Percentiles rank a stretch among this genome's conserved stretches.
Evolutionary conservation across 164 flowering plant species (phyloP).

Genomic region (Taxillus chinensis): DNA sequence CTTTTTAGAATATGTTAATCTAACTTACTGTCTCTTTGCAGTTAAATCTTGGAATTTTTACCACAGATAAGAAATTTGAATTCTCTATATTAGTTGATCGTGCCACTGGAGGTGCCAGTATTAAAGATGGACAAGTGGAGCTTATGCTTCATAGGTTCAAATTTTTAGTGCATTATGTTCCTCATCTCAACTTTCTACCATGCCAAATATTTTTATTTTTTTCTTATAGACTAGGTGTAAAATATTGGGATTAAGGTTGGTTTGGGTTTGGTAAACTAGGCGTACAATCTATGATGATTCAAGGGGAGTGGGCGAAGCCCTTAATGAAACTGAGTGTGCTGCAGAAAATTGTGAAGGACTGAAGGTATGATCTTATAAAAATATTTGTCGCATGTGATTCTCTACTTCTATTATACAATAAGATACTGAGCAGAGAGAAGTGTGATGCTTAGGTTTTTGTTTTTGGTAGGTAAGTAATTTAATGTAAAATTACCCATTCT

Average conservation of each 20-base stretch:
- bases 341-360: constrained; percentile 55
- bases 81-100: constrained; percentile 87
- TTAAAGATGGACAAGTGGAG: constrained; percentile 73
- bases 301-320: constrained; percentile 71
- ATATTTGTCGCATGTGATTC: not conserved
- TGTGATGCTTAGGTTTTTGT: too few species aligned
- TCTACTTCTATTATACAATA: too few species aligned
- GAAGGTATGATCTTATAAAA: constrained; percentile 30
- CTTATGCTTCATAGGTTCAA: constrained; percentile 79
- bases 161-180: not conserved
- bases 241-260: not conserved
- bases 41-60: constrained; percentile 77
- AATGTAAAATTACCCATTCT: too few species aligned
- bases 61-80: constrained; percentile 45
- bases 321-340: constrained; percentile 63
- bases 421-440: too few species aligned
- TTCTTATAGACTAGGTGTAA: too few species aligned
- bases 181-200: not conserved
- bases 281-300: constrained; percentile 49
- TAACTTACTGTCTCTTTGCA: constrained; percentile 16
- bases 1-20: not conserved
- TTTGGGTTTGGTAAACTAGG: constrained; percentile 22
- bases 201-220: not conserved
- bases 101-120: constrained; percentile 77
- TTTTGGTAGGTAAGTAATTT: too few species aligned